Evolutionary conservation across 805 yeast genomes (phyloP), one percentile per base, ranked within the genome.

Genomic region (Wickerhamiella cacticola): DNA sequence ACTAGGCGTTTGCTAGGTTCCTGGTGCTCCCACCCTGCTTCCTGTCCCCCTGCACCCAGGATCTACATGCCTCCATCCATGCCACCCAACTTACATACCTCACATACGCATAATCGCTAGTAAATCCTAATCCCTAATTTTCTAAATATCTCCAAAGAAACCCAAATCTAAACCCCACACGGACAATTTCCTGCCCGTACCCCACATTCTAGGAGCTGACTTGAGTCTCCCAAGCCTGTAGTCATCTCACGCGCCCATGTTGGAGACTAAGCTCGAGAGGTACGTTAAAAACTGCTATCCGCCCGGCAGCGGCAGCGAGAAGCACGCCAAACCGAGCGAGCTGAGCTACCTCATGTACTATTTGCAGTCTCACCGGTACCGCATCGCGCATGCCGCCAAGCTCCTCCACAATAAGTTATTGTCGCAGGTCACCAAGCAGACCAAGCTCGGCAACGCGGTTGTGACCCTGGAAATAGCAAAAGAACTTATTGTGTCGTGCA

Each of bases 241-340:
- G n/a, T n/a, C n/a, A n/a, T 8, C 33, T n/a, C 6, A n/a, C 36
- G 3, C 19, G 19, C 7, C 19, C 3, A 45, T 36, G 48, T 25
- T 46, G n/a, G 49, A 47, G 18, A 83, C 95, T 1, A 88, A 89
- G 62, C 97, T 88, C 63, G 96, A 88, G 64, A 79, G 84, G 59
- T 71, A 88, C 58, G 83, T 92, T 33, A 74, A 82, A 45, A 95
- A 85, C 63, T 92, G 97, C 68, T 89, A 89, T 63, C 97, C 95
- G 5, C 75, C 92, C 1, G 96, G 96, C 1, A 73, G 86, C 52
- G 80, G 79, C 6, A 73, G 74, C 5, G 97, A 88, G 59, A 88
- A 88, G 67, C 80, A 82, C 57, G 95, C 98, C 13, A 88, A 89
- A 62, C 78, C 94, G 1, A 85, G 94, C 18, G 97, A 92, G 62